Evolutionary conservation across 163 green algal species (phyloP).

Genomic region (Chlamydomonas reinhardtii): DNA sequence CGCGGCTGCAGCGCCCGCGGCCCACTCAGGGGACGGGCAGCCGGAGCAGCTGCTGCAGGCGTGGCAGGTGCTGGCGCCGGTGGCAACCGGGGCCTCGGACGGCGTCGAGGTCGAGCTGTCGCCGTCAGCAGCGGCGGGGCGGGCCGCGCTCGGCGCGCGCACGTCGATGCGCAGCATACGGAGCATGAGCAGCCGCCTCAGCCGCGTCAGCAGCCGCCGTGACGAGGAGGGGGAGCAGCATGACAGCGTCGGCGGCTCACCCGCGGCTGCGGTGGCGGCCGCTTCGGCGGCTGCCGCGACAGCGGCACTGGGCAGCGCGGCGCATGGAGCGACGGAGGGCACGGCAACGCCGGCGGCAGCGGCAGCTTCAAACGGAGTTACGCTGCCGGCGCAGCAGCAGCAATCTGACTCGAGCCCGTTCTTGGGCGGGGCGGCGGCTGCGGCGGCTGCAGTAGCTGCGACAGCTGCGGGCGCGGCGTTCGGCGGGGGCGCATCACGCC

Average conservation of each 20-base stretch:
- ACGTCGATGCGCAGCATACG: slow-evolving; percentile 17
- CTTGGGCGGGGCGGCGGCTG: no score
- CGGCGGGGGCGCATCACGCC: no score
- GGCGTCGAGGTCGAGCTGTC: background rate
- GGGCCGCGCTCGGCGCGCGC: background rate
- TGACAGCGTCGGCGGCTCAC: background rate
- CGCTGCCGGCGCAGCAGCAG: no score
- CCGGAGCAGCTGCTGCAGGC: slow-evolving; percentile 18
- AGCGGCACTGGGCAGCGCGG: background rate
- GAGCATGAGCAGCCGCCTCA: slow-evolving; percentile 32
- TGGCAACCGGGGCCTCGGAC: background rate
- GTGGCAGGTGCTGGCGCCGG: slow-evolving; percentile 30
- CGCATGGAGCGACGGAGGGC: no score
- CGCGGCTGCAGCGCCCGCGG: no score
- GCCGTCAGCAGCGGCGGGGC: background rate
- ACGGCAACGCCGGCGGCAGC: no score
- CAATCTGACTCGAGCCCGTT: no score
- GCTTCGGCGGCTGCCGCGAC: background rate
- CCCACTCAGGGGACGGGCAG: no score
- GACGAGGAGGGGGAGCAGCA: background rate
- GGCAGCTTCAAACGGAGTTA: no score
- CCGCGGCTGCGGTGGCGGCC: background rate
- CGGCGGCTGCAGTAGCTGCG: no score
- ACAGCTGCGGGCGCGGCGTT: no score
- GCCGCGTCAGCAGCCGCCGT: slow-evolving; percentile 26